Percentiles rank a stretch among this genome's conserved stretches.
phyloP scores from a whole-genome alignment of 1,139 yeast genomes.

The Meyerozyma athensensis region DNA sequence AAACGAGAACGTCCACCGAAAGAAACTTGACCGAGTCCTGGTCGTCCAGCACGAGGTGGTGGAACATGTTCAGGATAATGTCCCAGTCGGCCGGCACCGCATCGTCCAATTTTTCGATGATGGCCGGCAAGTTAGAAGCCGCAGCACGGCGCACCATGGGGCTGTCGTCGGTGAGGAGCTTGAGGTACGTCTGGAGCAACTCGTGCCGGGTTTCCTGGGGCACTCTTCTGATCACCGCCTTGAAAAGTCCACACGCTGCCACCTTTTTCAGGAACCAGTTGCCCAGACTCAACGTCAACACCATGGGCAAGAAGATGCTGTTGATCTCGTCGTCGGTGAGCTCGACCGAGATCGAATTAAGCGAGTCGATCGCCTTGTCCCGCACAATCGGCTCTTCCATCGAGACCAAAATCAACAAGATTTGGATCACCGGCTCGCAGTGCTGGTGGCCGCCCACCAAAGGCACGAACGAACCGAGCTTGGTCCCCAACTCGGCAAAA shows the following conservation, averaged over 20 bases:
- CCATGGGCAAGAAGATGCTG: conserved; percentile 66
- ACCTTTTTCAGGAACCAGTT: conserved; percentile 95
- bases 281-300: conserved; percentile 75
- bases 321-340: conserved; percentile 65
- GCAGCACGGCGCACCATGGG: conserved; percentile 98
- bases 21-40: conserved; percentile 95
- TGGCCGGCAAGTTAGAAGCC: conserved; percentile 72
- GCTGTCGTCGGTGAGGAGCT: conserved; percentile 81
- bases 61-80: conserved; percentile 75
- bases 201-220: conserved; percentile 51
- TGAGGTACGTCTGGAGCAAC: conserved; percentile 61
- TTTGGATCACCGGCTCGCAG: conserved; percentile 74
- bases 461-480: conserved; percentile 83
- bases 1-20: conserved; percentile 79
- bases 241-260: conserved; percentile 86
- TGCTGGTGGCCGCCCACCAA: conserved; percentile 78
- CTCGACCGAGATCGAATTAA: conserved; percentile 64
- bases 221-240: conserved; percentile 63
- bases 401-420: conserved; percentile 83
- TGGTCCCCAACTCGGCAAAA: conserved; percentile 87
- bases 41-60: conserved; percentile 71
- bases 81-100: conserved; percentile 57
- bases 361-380: conserved; percentile 87
- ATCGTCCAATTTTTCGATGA: conserved; percentile 55
- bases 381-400: conserved; percentile 98